Percentiles rank a stretch among this genome's conserved stretches.
Evolutionary conservation across 805 yeast species (phyloP).

Genomic region (Barnettozyma populi): DNA sequence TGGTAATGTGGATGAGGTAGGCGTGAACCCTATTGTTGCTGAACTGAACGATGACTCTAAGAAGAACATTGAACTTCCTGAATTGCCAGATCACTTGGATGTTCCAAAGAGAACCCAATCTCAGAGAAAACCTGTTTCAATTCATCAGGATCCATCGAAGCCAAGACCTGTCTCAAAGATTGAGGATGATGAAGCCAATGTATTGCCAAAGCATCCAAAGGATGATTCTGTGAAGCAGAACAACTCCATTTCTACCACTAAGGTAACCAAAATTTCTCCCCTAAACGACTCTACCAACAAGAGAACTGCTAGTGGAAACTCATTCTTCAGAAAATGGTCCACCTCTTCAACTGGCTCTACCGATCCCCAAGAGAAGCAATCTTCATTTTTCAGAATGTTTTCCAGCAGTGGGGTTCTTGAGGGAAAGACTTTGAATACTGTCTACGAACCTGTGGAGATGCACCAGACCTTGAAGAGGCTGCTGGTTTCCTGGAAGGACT

Average conservation of each 20-base stretch:
- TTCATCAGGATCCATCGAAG: constrained; percentile 9
- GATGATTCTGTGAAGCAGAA: constrained; percentile 11
- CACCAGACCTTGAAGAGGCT: constrained; percentile 59
- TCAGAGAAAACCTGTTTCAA: constrained; percentile 25
- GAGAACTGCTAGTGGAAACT: constrained; percentile 18
- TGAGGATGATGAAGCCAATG: constrained; percentile 15
- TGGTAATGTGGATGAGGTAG: constrained; percentile 2
- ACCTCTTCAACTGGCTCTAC: constrained; percentile 16
- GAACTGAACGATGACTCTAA: constrained; percentile 7
- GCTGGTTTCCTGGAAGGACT: constrained; percentile 61
- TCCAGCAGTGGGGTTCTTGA: constrained; percentile 12
- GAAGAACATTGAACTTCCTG: constrained; percentile 20
- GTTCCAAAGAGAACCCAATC: constrained; percentile 7
- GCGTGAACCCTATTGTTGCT: constrained; percentile 7
- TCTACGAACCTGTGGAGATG: constrained; percentile 44
- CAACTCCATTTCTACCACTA: constrained; percentile 15
- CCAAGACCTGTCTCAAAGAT: constrained; percentile 9
- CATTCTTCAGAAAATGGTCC: constrained; percentile 27
- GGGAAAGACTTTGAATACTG: constrained; percentile 26
- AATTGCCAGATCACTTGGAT: constrained; percentile 19
- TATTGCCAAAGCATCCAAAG: constrained; percentile 10
- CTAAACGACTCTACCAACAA: constrained; percentile 22
- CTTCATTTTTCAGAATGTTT: constrained; percentile 30
- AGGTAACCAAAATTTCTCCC: constrained; percentile 10
- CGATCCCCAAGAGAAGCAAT: constrained; percentile 19